phyloP scores from a whole-genome alignment of 1,139 yeast species.

The Magnusiomyces ingens region DNA sequence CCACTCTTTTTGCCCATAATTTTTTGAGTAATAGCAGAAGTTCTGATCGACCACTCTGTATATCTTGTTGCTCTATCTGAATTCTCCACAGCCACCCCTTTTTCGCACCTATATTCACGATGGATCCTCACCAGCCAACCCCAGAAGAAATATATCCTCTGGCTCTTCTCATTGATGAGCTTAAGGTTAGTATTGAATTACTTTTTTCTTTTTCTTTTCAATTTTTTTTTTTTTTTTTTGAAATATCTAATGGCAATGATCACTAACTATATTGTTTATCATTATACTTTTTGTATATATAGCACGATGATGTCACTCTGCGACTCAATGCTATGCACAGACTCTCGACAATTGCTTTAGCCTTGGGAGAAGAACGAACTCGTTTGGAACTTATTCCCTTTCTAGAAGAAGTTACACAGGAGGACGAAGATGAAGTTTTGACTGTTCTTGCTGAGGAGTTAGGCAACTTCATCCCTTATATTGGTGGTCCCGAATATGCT shows the following conservation, averaged over 20 bases:
- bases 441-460: constrained; percentile 88
- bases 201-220: background rate
- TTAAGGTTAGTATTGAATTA: constrained; percentile 40
- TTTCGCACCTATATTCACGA: constrained; percentile 4
- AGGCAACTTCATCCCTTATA: constrained; percentile 75
- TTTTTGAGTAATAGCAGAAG: background rate
- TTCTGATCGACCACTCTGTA: background rate
- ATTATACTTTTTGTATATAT: constrained; percentile 10
- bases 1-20: background rate
- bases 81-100: too few species aligned
- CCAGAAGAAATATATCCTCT: constrained; percentile 77
- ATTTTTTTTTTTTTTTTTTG: background rate
- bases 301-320: constrained; percentile 87
- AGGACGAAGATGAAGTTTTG: constrained; percentile 97
- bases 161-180: constrained; percentile 93
- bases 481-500: constrained; percentile 81
- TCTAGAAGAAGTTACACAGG: constrained; percentile 84
- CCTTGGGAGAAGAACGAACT: constrained; percentile 91
- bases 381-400: constrained; percentile 85
- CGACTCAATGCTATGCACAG: constrained; percentile 94
- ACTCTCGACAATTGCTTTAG: constrained; percentile 88
- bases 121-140: constrained; percentile 16
- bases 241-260: background rate
- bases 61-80: background rate
- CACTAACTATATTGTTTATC: background rate